Percentiles rank a stretch among this genome's conserved stretches.
Conservation (phyloP, 148 eudicot genomes). For the Chenopodium formosanum region DNA sequence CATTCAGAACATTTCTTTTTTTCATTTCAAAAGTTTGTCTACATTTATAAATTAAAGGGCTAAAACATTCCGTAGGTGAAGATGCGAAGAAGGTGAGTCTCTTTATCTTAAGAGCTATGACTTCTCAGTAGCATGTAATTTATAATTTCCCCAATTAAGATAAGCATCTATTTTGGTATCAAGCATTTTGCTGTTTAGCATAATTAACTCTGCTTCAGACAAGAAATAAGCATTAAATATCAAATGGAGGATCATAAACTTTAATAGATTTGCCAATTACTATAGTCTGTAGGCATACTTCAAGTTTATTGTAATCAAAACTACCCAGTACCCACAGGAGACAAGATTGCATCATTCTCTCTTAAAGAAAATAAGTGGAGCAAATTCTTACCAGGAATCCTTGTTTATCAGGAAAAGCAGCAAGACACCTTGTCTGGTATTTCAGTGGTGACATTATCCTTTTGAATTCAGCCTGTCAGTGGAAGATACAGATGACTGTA, state of each 20-base stretch:
- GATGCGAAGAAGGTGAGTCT: background rate
- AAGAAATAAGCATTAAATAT: background rate
- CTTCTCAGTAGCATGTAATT: background rate
- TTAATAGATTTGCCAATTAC: background rate
- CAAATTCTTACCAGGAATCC: slow-evolving; percentile 71
- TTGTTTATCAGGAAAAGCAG: slow-evolving; percentile 96
- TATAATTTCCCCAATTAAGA: background rate
- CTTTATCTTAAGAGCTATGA: background rate
- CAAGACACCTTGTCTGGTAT: slow-evolving; percentile 93
- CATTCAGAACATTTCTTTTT: background rate
- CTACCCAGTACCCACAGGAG: background rate
- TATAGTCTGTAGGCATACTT: background rate
- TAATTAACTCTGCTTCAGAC: background rate
- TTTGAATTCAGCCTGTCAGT: slow-evolving; percentile 73
- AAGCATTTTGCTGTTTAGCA: background rate
- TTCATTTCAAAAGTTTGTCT: background rate
- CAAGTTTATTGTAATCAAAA: background rate
- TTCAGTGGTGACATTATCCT: slow-evolving; percentile 79
- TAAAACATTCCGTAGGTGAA: background rate
- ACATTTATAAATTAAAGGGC: background rate
- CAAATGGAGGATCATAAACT: background rate
- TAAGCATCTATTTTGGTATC: background rate
- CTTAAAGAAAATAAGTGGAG: background rate
- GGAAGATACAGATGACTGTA: slow-evolving; percentile 3
- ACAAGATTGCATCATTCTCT: background rate